phyloP scores from a whole-genome alignment of 768 basidiomycete species.

The Suillus spraguei region DNA sequence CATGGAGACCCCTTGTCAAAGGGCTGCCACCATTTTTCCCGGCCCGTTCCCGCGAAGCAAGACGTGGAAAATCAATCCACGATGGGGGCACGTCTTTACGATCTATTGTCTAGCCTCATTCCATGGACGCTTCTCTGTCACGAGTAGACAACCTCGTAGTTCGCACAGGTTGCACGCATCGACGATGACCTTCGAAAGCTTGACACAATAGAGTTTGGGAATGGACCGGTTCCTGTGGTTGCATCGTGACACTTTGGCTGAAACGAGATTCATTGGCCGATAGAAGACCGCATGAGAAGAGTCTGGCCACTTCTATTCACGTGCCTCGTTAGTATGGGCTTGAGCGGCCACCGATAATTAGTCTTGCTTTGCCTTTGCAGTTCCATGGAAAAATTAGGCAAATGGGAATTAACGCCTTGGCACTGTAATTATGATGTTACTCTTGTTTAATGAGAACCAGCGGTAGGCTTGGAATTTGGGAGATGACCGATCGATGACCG shows the following conservation, averaged over 20 bases:
- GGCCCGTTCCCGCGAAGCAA: not conserved
- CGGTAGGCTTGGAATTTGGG: not conserved
- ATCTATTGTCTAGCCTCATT: not conserved
- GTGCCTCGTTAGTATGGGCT: not conserved
- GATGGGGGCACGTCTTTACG: not conserved
- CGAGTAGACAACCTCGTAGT: not conserved
- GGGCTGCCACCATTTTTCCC: not conserved
- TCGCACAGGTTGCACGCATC: not conserved
- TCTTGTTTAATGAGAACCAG: not conserved
- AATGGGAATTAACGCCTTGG: not conserved
- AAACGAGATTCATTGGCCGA: not conserved
- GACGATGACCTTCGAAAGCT: conserved; percentile 2
- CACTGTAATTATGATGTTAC: not conserved
- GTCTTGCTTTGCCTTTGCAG: not conserved
- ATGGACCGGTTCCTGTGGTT: conserved; percentile 4
- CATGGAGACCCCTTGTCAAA: not conserved
- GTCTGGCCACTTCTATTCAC: not conserved
- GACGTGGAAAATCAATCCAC: conserved; percentile 2
- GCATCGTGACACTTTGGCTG: conserved; percentile 2
- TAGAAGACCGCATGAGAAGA: conserved; percentile 6
- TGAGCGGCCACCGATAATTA: not conserved
- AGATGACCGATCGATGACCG: not conserved
- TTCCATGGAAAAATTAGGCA: not conserved
- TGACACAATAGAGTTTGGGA: conserved; percentile 7
- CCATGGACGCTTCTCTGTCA: not conserved